Conservation (phyloP, 1,284 basidiomycete genomes). For the Trametes hirsuta region DNA sequence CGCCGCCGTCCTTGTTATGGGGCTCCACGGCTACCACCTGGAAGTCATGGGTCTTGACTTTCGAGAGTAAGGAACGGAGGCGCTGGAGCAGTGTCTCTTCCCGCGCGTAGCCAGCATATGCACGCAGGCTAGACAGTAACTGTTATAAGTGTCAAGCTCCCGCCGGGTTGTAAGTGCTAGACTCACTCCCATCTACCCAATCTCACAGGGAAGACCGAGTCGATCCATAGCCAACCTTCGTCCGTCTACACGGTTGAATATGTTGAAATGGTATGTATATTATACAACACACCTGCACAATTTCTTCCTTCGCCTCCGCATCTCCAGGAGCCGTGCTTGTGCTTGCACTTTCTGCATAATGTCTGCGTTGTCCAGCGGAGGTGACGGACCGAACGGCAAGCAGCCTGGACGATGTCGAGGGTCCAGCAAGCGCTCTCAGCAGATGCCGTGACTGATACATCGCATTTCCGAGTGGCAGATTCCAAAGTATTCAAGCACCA, state of each 20-base stretch:
- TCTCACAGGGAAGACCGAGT: slow-evolving; percentile 60
- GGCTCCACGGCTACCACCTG: slow-evolving; percentile 60
- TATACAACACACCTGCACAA: slow-evolving; percentile 1
- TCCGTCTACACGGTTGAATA: slow-evolving; percentile 25
- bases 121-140: slow-evolving; percentile 52
- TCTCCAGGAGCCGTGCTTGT: neutral
- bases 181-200: slow-evolving; percentile 57
- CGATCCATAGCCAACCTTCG: slow-evolving; percentile 54
- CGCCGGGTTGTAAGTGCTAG: neutral
- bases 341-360: slow-evolving; percentile 9
- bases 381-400: neutral
- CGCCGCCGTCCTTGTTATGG: slow-evolving; percentile 81
- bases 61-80: slow-evolving; percentile 52
- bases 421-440: slow-evolving; percentile 5
- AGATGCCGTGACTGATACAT: slow-evolving; percentile 6
- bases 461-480: neutral
- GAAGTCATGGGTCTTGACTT: slow-evolving; percentile 58
- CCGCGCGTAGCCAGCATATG: slow-evolving; percentile 60
- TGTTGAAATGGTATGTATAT: too few relatives aligned
- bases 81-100: slow-evolving; percentile 55
- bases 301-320: neutral
- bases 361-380: slow-evolving; percentile 1
- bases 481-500: neutral
- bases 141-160: slow-evolving; percentile 7
- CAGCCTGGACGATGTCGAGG: slow-evolving; percentile 4